A percentile compares a stretch with the other conserved stretches of the same genome.
Conservation (phyloP, 1,139 yeast genomes). For the Hyphopichia wangnamkhiaoensis region DNA sequence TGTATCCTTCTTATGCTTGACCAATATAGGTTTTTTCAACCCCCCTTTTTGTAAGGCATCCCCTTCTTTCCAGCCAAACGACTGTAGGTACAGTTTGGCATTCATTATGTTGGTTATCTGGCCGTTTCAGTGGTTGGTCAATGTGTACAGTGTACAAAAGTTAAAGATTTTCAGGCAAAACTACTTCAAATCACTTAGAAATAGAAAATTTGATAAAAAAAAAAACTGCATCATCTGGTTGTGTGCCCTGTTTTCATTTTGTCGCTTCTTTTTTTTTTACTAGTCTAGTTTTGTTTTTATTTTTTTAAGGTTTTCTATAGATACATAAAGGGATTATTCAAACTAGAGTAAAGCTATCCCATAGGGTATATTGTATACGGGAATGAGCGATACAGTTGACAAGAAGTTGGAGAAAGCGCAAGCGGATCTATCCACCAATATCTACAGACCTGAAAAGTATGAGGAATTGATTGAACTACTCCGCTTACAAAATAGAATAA, state of each 20-base stretch:
- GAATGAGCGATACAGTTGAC: too few species aligned
- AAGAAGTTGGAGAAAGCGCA: neutral
- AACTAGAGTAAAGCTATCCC: too few species aligned
- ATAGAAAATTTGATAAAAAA: too few species aligned
- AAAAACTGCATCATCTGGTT: neutral
- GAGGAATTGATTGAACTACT: slow-evolving; percentile 20
- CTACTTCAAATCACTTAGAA: neutral
- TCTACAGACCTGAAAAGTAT: slow-evolving; percentile 16
- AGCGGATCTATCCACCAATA: too few species aligned
- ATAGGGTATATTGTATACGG: too few species aligned
- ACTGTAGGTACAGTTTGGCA: slow-evolving; percentile 67
- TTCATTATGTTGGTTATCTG: too few species aligned
- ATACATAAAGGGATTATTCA: too few species aligned
- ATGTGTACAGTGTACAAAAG: too few species aligned
- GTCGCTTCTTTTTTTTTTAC: neutral
- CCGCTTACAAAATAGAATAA: slow-evolving; percentile 9
- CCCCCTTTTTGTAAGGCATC: slow-evolving; percentile 83
- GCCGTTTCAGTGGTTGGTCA: too few species aligned
- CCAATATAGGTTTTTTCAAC: slow-evolving; percentile 79
- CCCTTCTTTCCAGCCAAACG: slow-evolving; percentile 92
- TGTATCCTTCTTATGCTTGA: slow-evolving; percentile 85
- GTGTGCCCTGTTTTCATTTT: neutral
- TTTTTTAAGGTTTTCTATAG: too few species aligned
- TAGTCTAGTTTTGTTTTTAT: too few species aligned
- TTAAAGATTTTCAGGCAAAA: too few species aligned